Percentiles rank a stretch among this genome's conserved stretches.
Conservation (phyloP, 2,329 filamentous ascomycete genomes). For the Fusarium sp. region DNA sequence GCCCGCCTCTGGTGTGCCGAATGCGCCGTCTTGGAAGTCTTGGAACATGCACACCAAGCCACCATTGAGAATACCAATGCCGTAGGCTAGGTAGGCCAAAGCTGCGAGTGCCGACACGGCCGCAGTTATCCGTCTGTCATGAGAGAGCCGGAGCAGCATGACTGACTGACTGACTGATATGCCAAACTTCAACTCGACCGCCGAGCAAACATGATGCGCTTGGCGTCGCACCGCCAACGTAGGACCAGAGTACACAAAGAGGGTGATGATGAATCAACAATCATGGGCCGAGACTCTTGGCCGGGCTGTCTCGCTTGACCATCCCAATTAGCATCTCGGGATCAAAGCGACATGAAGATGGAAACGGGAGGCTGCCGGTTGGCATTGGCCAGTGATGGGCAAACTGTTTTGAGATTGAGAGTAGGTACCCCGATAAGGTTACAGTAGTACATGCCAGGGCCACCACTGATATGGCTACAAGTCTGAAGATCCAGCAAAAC, state of each 20-base stretch:
- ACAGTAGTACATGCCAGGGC: slow-evolving; percentile 28
- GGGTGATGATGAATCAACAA: slow-evolving; percentile 26
- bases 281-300: slow-evolving; percentile 27
- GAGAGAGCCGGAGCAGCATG: background rate
- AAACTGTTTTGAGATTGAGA: slow-evolving; percentile 12
- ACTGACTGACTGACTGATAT: background rate
- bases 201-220: slow-evolving; percentile 30
- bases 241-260: slow-evolving; percentile 29
- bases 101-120: slow-evolving; percentile 21
- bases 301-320: slow-evolving; percentile 27
- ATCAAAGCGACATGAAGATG: background rate
- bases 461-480: slow-evolving; percentile 17
- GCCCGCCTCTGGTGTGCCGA: slow-evolving; percentile 42
- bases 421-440: slow-evolving; percentile 25
- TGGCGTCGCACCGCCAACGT: slow-evolving; percentile 38
- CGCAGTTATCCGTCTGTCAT: slow-evolving; percentile 13
- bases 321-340: slow-evolving; percentile 25
- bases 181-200: slow-evolving; percentile 4
- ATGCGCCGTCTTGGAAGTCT: slow-evolving; percentile 44
- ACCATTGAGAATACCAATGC: slow-evolving; percentile 10
- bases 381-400: slow-evolving; percentile 13
- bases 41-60: slow-evolving; percentile 34
- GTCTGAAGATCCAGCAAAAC: slow-evolving; percentile 13
- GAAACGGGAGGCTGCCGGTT: slow-evolving; percentile 23
- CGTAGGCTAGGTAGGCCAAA: slow-evolving; percentile 18